A percentile compares a stretch with the other conserved stretches of the same genome.
phyloP scores from a whole-genome alignment of 192 early-diverging fungal genomes.

The Chytriomyces hyalinus region DNA sequence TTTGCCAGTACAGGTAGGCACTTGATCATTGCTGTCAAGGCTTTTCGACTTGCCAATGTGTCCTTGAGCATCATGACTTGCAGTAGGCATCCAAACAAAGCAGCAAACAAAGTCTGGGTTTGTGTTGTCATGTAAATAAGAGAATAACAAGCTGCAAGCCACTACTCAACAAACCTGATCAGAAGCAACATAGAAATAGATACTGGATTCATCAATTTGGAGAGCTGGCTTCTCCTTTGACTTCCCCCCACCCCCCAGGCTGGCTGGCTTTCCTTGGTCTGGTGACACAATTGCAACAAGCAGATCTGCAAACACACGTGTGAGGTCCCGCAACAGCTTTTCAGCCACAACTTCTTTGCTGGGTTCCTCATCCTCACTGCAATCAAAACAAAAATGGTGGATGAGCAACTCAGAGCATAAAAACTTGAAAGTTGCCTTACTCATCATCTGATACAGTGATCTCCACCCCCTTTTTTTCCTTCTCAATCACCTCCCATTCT shows the following conservation, averaged over 20 bases:
- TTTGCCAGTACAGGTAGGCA: neutral
- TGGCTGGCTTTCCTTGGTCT: slow-evolving; percentile 8
- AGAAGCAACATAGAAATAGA: neutral
- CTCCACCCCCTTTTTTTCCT: slow-evolving; percentile 1
- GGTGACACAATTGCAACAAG: slow-evolving; percentile 26
- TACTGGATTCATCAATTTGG: neutral
- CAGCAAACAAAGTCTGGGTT: slow-evolving; percentile 23
- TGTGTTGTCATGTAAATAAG: neutral
- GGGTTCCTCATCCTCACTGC: slow-evolving; percentile 32
- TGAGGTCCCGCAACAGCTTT: slow-evolving; percentile 42
- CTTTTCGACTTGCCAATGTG: slow-evolving; percentile 16
- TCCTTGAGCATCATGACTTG: slow-evolving; percentile 22
- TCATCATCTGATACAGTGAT: neutral
- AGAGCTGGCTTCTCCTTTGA: slow-evolving; percentile 15
- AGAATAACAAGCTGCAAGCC: neutral
- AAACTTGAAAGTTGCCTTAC: too few species aligned
- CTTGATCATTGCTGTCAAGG: slow-evolving; percentile 22
- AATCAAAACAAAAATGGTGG: neutral
- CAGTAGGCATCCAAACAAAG: slow-evolving; percentile 14
- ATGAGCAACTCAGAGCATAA: neutral
- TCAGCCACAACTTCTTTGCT: slow-evolving; percentile 46
- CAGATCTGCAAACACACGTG: slow-evolving; percentile 40
- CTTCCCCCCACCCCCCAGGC: too few species aligned
- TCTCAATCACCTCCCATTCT: slow-evolving; percentile 41
- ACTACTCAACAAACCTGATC: neutral